A percentile compares a stretch with the other conserved stretches of the same genome.
These are phyloP conservation scores for Sporothrix schenckii DNA, from an alignment of 2,329 filamentous ascomycete species.

Conservation along the genomic window DNA sequence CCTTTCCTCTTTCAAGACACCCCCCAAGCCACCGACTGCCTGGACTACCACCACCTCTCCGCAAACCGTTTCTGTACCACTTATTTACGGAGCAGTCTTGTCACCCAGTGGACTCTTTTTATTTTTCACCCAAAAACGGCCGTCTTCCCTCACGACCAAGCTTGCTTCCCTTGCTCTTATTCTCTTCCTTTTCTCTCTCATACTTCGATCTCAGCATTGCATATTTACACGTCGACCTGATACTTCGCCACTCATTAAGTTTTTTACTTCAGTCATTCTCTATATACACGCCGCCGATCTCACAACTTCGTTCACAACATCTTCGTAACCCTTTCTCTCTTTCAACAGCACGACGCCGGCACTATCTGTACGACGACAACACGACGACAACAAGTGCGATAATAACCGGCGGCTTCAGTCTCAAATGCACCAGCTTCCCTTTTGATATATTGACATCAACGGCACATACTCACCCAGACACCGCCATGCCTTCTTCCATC, in stretches of 20 bases:
- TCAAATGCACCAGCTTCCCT: not conserved
- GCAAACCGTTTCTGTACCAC: slow-evolving; percentile 33
- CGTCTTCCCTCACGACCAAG: slow-evolving; percentile 27
- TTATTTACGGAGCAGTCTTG: slow-evolving; percentile 21
- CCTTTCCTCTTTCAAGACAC: slow-evolving; percentile 19
- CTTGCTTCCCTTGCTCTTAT: slow-evolving; percentile 22
- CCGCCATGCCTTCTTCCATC: slow-evolving; percentile 28
- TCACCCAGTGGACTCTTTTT: slow-evolving; percentile 11
- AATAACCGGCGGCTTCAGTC: slow-evolving; percentile 13
- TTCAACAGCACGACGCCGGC: not conserved
- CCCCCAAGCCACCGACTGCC: slow-evolving; percentile 33
- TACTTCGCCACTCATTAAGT: slow-evolving; percentile 34
- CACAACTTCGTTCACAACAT: not conserved
- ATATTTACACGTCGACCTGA: slow-evolving; percentile 10
- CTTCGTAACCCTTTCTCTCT: slow-evolving; percentile 4
- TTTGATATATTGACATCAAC: not conserved
- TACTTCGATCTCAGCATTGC: slow-evolving; percentile 23
- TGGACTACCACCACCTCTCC: slow-evolving; percentile 33
- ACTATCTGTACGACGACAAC: not conserved
- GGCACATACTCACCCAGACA: slow-evolving; percentile 19
- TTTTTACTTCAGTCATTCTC: slow-evolving; percentile 28
- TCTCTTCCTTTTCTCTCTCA: slow-evolving; percentile 21
- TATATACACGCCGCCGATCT: slow-evolving; percentile 20
- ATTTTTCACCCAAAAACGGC: slow-evolving; percentile 31
- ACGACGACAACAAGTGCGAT: not conserved